Evolutionary conservation across 1,284 basidiomycete species (phyloP).

Genomic region (Cutaneotrichosporon cutaneum): DNA sequence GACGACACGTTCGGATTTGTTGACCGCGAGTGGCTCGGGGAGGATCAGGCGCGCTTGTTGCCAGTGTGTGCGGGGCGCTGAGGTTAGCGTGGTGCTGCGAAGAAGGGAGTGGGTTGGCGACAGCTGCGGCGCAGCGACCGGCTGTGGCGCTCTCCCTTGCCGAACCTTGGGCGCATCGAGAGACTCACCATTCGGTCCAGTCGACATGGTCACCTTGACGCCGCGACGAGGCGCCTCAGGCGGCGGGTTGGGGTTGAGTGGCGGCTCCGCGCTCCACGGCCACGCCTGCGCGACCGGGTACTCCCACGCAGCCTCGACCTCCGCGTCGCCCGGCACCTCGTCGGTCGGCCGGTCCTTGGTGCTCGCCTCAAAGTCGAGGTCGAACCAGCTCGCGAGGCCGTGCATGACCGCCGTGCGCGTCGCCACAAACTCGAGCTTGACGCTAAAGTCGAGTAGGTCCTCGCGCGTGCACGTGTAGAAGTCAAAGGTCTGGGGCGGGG

Average conservation of each 20-base stretch:
- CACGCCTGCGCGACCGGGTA: slow-evolving; percentile 35
- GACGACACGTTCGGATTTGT: slow-evolving; percentile 45
- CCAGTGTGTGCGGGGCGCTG: slow-evolving; percentile 51
- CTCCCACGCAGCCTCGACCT: slow-evolving; percentile 32
- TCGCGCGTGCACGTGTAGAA: slow-evolving; percentile 49
- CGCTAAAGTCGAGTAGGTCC: slow-evolving; percentile 49
- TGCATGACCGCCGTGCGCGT: slow-evolving; percentile 49
- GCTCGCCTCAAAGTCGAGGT: slow-evolving; percentile 45
- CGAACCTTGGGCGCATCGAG: too few species aligned
- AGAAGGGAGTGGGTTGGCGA: too few species aligned
- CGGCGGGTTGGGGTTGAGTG: slow-evolving; percentile 45
- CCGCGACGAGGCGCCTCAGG: slow-evolving; percentile 44
- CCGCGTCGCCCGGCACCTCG: slow-evolving; percentile 15
- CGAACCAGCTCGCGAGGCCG: slow-evolving; percentile 53
- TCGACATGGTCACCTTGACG: slow-evolving; percentile 45
- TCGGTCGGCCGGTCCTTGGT: slow-evolving; percentile 10
- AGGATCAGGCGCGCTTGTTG: slow-evolving; percentile 49
- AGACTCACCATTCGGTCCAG: slow-evolving; percentile 48
- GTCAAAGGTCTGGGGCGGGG: slow-evolving; percentile 48
- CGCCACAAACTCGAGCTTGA: slow-evolving; percentile 48
- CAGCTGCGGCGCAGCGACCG: too few species aligned
- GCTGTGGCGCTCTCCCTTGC: too few species aligned
- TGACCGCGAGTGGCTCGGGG: slow-evolving; percentile 53
- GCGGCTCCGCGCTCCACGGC: slow-evolving; percentile 44
- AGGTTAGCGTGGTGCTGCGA: too few species aligned